phyloP scores from a whole-genome alignment of 208 protist species.

The Leishmania tarentolae region DNA sequence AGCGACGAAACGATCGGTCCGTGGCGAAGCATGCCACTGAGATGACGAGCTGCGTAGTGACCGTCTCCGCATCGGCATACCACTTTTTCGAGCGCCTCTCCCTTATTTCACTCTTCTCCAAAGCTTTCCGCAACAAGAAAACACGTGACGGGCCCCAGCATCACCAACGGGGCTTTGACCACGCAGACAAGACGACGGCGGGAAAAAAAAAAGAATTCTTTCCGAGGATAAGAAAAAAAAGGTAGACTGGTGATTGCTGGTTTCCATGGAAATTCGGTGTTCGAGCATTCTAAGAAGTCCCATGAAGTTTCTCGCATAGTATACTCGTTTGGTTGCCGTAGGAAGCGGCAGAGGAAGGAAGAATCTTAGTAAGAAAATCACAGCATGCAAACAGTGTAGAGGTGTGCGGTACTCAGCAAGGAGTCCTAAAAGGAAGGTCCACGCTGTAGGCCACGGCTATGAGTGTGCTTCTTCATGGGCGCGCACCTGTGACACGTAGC shows the following conservation, averaged over 20 bases:
- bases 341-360: background rate
- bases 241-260: background rate
- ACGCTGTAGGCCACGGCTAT: background rate
- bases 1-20: background rate
- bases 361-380: background rate
- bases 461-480: background rate
- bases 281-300: background rate
- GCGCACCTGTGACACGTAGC: too few relatives aligned
- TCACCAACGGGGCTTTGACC: background rate
- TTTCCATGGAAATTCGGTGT: background rate
- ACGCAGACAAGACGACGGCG: conserved; percentile 3
- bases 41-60: background rate
- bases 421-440: background rate
- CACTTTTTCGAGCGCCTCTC: background rate
- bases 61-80: too few relatives aligned
- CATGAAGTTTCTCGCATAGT: background rate
- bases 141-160: background rate
- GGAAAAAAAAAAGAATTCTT: background rate
- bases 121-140: background rate
- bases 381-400: background rate
- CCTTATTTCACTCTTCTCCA: too few relatives aligned
- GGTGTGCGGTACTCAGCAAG: background rate
- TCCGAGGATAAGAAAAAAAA: background rate
- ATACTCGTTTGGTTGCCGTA: background rate
- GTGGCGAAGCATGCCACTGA: background rate